Percentiles rank a stretch among this genome's conserved stretches.
Evolutionary conservation across 768 basidiomycete species (phyloP).

Genomic region (Paxillus rubicundulus): DNA sequence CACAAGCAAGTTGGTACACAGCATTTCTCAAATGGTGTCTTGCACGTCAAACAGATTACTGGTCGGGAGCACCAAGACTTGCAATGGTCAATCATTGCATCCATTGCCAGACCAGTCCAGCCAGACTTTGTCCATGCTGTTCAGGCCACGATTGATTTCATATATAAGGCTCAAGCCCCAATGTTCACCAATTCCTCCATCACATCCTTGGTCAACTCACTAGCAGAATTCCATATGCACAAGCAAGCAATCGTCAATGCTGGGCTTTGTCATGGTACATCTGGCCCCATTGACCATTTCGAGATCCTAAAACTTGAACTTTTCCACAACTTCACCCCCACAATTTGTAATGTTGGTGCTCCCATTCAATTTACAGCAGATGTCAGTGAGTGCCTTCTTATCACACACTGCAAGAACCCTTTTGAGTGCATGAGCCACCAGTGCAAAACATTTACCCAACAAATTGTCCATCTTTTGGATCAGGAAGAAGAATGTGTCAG

Average conservation of each 20-base stretch:
- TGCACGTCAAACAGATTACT: constrained; percentile 39
- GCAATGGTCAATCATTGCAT: constrained; percentile 31
- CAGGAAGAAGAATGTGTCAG: constrained; percentile 5
- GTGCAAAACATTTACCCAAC: constrained; percentile 16
- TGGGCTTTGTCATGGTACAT: background rate
- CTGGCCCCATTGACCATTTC: constrained; percentile 13
- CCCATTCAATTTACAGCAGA: constrained; percentile 30
- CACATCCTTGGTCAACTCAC: background rate
- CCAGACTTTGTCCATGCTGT: constrained; percentile 1
- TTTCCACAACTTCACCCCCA: constrained; percentile 6
- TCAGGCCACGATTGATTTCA: constrained; percentile 22
- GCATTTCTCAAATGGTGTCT: constrained; percentile 41
- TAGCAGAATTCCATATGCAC: constrained; percentile 11
- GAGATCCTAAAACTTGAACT: constrained; percentile 21
- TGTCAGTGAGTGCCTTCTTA: too few relatives aligned
- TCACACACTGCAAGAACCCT: constrained; percentile 24
- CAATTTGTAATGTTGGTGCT: constrained; percentile 15
- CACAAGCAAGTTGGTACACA: constrained; percentile 24
- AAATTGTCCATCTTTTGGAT: constrained; percentile 17
- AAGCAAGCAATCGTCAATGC: constrained; percentile 14
- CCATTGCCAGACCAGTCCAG: background rate
- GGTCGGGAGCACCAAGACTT: constrained; percentile 37
- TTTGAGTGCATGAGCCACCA: constrained; percentile 25
- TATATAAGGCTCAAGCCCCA: constrained; percentile 20
- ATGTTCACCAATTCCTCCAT: constrained; percentile 12